Evolutionary conservation across 495 filamentous ascomycete genomes (phyloP), one percentile per base, ranked within the genome.

Genomic region (Podospora pseudocomata): DNA sequence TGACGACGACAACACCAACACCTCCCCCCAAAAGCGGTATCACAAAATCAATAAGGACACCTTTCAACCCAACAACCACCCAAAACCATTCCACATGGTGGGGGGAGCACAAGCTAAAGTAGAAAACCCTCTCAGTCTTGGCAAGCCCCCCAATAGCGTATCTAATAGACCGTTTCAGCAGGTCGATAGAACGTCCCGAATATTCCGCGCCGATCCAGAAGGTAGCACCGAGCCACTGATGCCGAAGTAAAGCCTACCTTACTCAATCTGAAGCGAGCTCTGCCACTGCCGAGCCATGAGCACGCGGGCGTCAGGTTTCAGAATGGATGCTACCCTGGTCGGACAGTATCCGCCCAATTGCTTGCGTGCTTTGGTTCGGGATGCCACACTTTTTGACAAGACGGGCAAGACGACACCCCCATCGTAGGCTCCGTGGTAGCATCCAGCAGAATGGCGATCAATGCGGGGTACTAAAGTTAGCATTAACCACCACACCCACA

Each of bases 381-480:
- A 58, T 58, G 55, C 55, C 55, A 58, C 23, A 58, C 55, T n/a
- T 58, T 26, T 26, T 58, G 6, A 56, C 55, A 4, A 19, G 18
- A 57, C 16, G 54, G 20, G 54, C 18, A 23, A 7, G 15, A 18
- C 16, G 20, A 5, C 9, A 13, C 6, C 54, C 34, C 6, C 34
- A 4, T 5, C 34, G 34, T 39, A 39, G 34, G 34, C 54, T 57
- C 54, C 54, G 54, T 13, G 54, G 54, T 57, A 13, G 54, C 54
- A 57, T 57, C 54, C 6, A 18, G 20, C 55, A 32, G n/a, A 58
- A 58, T 58, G 55, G 23, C n/a, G 55, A 58, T 58, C 55, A 13
- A 9, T 58, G 55, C 55, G 55, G 55, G 55, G 55, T 58, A 58
- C 55, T 58, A 58, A 58, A 19, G 15, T 58, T 58, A 58, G 55